These are phyloP conservation scores for Calonectria pseudoturangicola DNA, from an alignment of 2,329 filamentous ascomycete genomes.

Conservation along the genomic window DNA sequence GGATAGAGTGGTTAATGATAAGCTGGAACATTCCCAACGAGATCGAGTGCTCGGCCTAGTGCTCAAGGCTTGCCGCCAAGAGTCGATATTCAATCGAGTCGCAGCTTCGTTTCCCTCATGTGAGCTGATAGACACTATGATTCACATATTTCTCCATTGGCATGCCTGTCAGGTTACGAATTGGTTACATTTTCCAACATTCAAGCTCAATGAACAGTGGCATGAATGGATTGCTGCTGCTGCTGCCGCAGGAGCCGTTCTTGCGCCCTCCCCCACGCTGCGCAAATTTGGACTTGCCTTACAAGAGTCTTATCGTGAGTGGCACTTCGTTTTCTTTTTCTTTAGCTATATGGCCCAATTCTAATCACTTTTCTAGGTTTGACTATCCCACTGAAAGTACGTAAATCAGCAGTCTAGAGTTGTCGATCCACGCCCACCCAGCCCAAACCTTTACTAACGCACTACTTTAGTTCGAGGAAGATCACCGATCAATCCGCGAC, in stretches of 20 bases:
- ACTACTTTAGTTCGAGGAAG: slow-evolving; percentile 67
- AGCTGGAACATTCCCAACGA: slow-evolving; percentile 67
- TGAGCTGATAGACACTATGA: slow-evolving; percentile 75
- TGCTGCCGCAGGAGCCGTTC: slow-evolving; percentile 75
- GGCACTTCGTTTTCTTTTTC: background rate
- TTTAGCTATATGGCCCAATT: background rate
- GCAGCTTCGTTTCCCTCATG: slow-evolving; percentile 78
- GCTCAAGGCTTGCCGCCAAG: slow-evolving; percentile 73
- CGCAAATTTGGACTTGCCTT: slow-evolving; percentile 76
- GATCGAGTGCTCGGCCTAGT: slow-evolving; percentile 80
- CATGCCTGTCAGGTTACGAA: slow-evolving; percentile 74
- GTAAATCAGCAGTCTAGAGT: slow-evolving; percentile 13
- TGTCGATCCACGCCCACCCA: background rate
- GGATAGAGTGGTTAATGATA: slow-evolving; percentile 65
- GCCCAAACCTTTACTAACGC: slow-evolving; percentile 30
- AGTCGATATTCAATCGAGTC: slow-evolving; percentile 69
- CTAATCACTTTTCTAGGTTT: slow-evolving; percentile 50
- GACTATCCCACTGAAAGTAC: slow-evolving; percentile 57
- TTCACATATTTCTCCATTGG: slow-evolving; percentile 76
- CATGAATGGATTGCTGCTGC: slow-evolving; percentile 77
- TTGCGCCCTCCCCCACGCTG: slow-evolving; percentile 74
- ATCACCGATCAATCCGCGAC: slow-evolving; percentile 67
- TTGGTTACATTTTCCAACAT: slow-evolving; percentile 78
- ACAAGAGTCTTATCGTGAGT: slow-evolving; percentile 70
- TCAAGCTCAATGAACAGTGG: slow-evolving; percentile 72